Conservation (phyloP, 257 asterid species). For the Solanum lycopersicoides region DNA sequence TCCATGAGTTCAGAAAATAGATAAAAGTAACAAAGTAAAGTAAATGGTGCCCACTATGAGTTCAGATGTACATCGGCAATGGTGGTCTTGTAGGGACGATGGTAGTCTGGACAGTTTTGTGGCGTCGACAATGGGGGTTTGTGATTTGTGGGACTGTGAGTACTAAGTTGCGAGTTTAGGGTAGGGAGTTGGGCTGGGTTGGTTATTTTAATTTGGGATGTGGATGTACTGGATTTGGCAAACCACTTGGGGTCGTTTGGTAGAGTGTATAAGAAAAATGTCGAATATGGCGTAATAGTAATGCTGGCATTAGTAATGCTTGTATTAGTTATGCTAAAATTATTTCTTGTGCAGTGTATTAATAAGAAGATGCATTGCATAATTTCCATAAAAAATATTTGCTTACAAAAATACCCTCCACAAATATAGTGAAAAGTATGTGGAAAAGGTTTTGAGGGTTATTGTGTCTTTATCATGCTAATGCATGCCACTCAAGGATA, state of each 20-base stretch:
- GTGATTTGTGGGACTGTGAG: neutral
- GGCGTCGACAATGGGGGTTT: neutral
- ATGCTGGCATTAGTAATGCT: neutral
- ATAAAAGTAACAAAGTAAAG: neutral
- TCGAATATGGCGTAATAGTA: neutral
- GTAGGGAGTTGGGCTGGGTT: neutral
- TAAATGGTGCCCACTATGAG: neutral
- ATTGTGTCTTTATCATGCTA: neutral
- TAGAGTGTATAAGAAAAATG: neutral
- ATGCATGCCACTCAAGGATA: neutral
- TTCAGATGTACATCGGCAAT: neutral
- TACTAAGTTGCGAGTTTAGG: neutral
- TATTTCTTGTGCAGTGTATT: neutral
- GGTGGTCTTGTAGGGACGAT: neutral
- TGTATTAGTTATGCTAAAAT: neutral
- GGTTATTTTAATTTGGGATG: neutral
- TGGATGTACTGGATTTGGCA: neutral
- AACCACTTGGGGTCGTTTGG: neutral
- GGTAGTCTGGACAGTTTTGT: neutral
- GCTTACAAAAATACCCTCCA: neutral
- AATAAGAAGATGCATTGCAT: neutral
- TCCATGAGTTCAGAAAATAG: neutral
- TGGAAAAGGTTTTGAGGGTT: neutral
- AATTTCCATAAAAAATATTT: too few relatives aligned
- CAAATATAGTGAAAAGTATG: neutral